Evolutionary conservation across 371 early-diverging fungal species (phyloP).

Genomic region (Dichotomocladium elegans): DNA sequence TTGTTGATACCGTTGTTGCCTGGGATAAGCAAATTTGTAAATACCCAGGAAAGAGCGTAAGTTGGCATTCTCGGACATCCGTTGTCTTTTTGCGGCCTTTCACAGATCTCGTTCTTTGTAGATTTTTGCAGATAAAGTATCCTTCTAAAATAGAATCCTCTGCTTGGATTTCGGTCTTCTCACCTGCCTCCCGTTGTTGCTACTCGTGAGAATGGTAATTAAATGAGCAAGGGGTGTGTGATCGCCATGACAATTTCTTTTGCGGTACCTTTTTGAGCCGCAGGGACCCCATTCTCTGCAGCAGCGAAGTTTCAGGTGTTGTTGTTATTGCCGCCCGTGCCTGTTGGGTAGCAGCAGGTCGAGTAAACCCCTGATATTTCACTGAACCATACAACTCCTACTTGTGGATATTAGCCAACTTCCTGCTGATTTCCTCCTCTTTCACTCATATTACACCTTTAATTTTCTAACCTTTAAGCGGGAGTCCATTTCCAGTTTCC

Average conservation of each 20-base stretch:
- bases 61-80: slow-evolving; percentile 1
- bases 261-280: not conserved
- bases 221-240: no score
- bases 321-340: not conserved
- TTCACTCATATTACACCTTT: not conserved
- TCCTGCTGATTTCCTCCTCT: not conserved
- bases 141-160: no score
- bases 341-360: not conserved
- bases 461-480: slow-evolving; percentile 5
- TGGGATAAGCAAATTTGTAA: no score
- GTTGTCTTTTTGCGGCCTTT: not conserved
- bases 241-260: not conserved
- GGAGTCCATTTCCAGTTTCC: slow-evolving; percentile 11
- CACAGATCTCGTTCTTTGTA: no score
- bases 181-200: not conserved
- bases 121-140: not conserved
- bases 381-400: slow-evolving; percentile 12
- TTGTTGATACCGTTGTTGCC: no score
- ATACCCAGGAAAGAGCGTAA: not conserved
- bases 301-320: not conserved
- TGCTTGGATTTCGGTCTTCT: not conserved
- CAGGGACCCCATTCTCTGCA: slow-evolving; percentile 7
- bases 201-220: no score
- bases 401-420: no score
- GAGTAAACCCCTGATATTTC: slow-evolving; percentile 13